Base-by-base conservation (phyloP, 75 land plant genomes). In the Picea sitchensis region DNA sequence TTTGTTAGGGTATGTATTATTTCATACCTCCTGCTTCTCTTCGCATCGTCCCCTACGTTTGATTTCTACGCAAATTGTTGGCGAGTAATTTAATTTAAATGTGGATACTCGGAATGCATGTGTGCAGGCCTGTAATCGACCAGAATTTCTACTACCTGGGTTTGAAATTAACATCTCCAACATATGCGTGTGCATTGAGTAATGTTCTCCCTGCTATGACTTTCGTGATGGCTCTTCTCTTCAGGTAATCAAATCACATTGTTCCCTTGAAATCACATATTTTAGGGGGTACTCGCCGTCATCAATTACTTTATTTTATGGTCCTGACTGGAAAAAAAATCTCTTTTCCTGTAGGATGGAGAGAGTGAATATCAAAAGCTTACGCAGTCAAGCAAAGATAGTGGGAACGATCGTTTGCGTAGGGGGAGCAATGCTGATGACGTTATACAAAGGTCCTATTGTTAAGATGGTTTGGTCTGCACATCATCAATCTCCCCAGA, bases 381-480 rank as follows among this genome's bases (percentile, higher is more conserved):
- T 72, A 23, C 58, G 76, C 26, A 79, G 89, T 61, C 87, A 85
- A 36, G 89, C 87, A 4, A 87, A 87, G 71, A 71, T 87, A 21
- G 77, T 77, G 38, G 89, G 89, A 9, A 80, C 87, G 5, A 17
- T 85, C 1, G 76, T 73, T 11, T 73, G 81, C 17, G 87, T 80
- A 41, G 77, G 78, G 4, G 92, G 92, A 47, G 92, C 90, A 54
- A 80, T 82, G 79, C 14, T 88, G 67, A 90, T 90, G 92, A 86
- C 88, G 15, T 58, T 85, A 21, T 84, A 84, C 80, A 84, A 84
- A 56, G 92, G 92, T 26, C 90, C 92, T n/a, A 26, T 87, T 14
- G 68, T 79, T 59, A 57, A 81, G n/a, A 20, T 81, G 75, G 15
- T 81, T 38, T 26, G 62, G 76, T 44, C 57, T 44, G 14, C 65